These are phyloP conservation scores for Yamadazyma trypodendri DNA, from an alignment of 1,139 yeast species.

Conservation along the genomic window DNA sequence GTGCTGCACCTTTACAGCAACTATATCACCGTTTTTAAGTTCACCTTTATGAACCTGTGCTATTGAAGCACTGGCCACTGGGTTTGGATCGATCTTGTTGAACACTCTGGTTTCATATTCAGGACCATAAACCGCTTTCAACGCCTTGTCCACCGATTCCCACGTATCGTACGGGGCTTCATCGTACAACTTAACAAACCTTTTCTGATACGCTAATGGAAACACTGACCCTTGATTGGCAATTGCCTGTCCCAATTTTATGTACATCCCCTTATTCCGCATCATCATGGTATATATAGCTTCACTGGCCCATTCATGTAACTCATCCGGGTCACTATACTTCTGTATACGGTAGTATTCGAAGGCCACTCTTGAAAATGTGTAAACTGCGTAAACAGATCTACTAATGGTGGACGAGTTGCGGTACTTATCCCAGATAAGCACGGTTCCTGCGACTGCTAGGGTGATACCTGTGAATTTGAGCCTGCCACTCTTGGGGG, in stretches of 20 bases:
- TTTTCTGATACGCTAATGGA: slow-evolving; percentile 59
- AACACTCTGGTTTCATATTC: slow-evolving; percentile 47
- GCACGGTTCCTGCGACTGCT: slow-evolving; percentile 20
- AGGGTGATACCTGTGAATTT: not conserved
- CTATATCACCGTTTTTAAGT: slow-evolving; percentile 49
- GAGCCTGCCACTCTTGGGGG: not conserved
- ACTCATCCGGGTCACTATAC: slow-evolving; percentile 42
- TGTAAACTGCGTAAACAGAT: slow-evolving; percentile 50
- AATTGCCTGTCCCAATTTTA: slow-evolving; percentile 73
- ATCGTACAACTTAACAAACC: slow-evolving; percentile 61
- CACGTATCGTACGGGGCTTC: slow-evolving; percentile 70
- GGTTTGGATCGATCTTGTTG: slow-evolving; percentile 45
- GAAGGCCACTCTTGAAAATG: slow-evolving; percentile 51
- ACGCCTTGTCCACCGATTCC: slow-evolving; percentile 47
- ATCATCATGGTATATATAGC: slow-evolving; percentile 51
- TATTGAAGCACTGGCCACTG: slow-evolving; percentile 70
- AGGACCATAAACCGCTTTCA: slow-evolving; percentile 46
- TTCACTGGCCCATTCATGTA: slow-evolving; percentile 63
- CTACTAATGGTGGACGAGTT: slow-evolving; percentile 53
- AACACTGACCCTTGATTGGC: slow-evolving; percentile 70
- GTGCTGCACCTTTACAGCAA: slow-evolving; percentile 73
- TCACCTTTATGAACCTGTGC: slow-evolving; percentile 69
- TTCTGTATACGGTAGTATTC: slow-evolving; percentile 55
- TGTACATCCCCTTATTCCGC: slow-evolving; percentile 68
- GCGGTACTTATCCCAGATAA: slow-evolving; percentile 37